A percentile compares a stretch with the other conserved stretches of the same genome.
phyloP scores from a whole-genome alignment of 106 monocot species.

The Allium cepa region DNA sequence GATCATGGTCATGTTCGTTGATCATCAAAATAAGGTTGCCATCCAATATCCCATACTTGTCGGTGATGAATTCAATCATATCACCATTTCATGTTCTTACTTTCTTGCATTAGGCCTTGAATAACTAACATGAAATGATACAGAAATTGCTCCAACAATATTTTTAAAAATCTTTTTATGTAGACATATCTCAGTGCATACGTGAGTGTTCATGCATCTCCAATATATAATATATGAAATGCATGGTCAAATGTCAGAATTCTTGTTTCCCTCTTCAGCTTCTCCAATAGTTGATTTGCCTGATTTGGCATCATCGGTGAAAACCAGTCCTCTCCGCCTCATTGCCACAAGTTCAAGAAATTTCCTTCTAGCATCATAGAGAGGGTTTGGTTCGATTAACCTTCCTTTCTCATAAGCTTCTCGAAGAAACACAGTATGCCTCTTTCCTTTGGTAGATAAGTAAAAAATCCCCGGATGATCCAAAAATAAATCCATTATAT shows the following conservation, averaged over 20 bases:
- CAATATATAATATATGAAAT: no score
- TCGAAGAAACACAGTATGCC: constrained; percentile 85
- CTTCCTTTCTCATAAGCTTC: constrained; percentile 69
- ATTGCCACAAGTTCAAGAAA: constrained; percentile 62
- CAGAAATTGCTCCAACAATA: no score
- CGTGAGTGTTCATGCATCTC: no score
- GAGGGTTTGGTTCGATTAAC: constrained; percentile 59
- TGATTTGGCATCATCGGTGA: neutral
- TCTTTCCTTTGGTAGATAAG: constrained; percentile 66
- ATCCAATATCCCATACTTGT: no score
- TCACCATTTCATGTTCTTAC: no score
- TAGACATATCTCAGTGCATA: no score
- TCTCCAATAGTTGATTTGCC: neutral
- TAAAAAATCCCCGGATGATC: constrained; percentile 98
- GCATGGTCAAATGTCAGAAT: neutral
- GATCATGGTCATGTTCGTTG: no score
- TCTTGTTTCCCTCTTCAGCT: neutral
- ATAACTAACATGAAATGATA: no score
- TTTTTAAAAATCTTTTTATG: no score
- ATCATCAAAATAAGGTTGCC: no score
- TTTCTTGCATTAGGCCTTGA: no score
- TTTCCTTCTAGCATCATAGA: constrained; percentile 62
- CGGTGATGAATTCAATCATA: no score
- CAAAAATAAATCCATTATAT: constrained; percentile 75
- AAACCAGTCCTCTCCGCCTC: constrained; percentile 30